Base-by-base conservation (phyloP, 148 eudicot genomes). In the Oxyria digyna region DNA sequence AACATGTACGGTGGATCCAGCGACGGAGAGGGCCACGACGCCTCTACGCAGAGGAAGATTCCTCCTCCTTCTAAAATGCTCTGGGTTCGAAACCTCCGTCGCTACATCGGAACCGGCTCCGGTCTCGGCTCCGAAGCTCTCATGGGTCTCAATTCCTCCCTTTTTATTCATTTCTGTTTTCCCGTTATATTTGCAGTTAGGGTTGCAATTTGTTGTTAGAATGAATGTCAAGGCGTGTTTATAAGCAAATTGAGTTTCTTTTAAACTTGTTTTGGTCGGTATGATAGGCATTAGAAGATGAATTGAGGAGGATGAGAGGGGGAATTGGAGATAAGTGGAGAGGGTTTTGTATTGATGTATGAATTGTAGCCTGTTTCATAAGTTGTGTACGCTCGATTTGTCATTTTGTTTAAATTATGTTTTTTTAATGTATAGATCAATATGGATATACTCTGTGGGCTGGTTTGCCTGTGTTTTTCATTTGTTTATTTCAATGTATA, bases 61-160 rank as follows among this genome's bases (percentile, higher is more conserved):
- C 98, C 96, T 29, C 84, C 96, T 35, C 81, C 96, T 21, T 87
- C 98, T 4, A 89, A 96, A 20, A 89, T 93, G 98, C 78, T 86
- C 6, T 93, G 98, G 98, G 98, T 93, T 46, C 90, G 98, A 0
- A 93, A 89, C 72, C 95, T 93, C 35, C 91, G 98, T 55, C 88
- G 95, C 23, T 93, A n/a, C 83, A 93, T 93, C 72, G 98, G 98
- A 81, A 85, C 95, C 59, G 98, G 98, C 8, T 87, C 95, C 38
- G 96, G 98, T 27, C 96, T 93, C 62, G 98, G 98, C 38, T 93
- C 98, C 52, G 98, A 93, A 85, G 96, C 98, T 70, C 77, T 93
- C 38, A 89, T 93, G 98, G 98, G 98, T 93, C 18, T 42, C 76
- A 43, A 59, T 29, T 13, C 65, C 31, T 59, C 37, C 62, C 20